Evolutionary conservation across 306 rosid genomes (phyloP), one percentile per base, ranked within the genome.

Genomic region (Begonia peltatifolia): DNA sequence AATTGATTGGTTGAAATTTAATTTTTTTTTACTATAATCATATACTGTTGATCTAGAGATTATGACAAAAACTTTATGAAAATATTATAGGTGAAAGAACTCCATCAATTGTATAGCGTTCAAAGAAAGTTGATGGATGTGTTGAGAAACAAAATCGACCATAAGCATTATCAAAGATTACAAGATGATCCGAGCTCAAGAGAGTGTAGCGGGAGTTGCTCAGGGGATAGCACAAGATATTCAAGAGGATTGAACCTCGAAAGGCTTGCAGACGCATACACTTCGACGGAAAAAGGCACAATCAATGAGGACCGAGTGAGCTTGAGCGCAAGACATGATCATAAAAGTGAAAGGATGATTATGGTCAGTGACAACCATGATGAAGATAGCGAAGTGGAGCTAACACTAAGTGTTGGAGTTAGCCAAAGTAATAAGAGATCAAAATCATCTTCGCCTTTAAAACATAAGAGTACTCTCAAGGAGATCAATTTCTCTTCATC

Each of bases 321-420:
- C 38, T 74, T 77, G 18, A 82, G 74, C 14, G 6, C n/a, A 0
- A 3, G 48, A 48, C 30, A 43, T n/a, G 60, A 57, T 51, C n/a
- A 53, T 43, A 75, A 60, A 65, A 65, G 61, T 42, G 49, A 69
- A 52, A 72, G 64, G 55, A 58, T 46, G 75, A 75, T 30, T 5
- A 30, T 2, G 48, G 6, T 64, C 53, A 12, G 12, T 59, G 73
- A 64, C 52, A 69, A 54, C 12, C 60, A 14, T 61, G 73, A 67
- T 43, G 87, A 83, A 60, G 95, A 81, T 35, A 62, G 72, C 59
- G 79, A 86, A 58, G 83, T 92, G 56, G 99, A 92, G 72, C 79
- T 92, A 58, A 79, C 94, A 61, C 70, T 92, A 60, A 86, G 96
- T 61, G 80, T 92, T 38, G 99, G 96, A 59, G 79, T 84, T 54